phyloP scores from a whole-genome alignment of 1,139 yeast species.

The Scheffersomyces parashehatae region DNA sequence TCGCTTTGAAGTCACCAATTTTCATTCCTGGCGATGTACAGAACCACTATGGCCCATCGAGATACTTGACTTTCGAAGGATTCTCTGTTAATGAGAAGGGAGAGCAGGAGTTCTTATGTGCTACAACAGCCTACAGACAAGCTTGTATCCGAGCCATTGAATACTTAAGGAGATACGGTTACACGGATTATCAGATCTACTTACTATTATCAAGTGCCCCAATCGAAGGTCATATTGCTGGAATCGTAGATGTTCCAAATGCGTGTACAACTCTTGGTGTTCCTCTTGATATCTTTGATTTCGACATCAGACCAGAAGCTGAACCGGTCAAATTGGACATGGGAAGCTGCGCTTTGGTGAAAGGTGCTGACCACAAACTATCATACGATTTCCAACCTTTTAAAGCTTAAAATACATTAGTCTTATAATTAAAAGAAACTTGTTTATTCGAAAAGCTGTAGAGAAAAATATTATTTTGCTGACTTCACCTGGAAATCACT shows the following conservation, averaged over 20 bases:
- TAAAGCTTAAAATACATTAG: not conserved
- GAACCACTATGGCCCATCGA: constrained; percentile 45
- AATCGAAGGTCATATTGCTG: constrained; percentile 52
- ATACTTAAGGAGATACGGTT: constrained; percentile 48
- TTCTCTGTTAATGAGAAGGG: constrained; percentile 50
- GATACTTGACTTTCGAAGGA: constrained; percentile 54
- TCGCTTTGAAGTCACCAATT: constrained; percentile 46
- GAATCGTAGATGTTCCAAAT: constrained; percentile 53
- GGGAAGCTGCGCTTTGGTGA: constrained; percentile 41
- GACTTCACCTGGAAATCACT: not conserved
- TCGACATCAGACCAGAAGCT: constrained; percentile 46
- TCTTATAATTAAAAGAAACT: not conserved
- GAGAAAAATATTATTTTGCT: not conserved
- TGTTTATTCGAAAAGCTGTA: not conserved
- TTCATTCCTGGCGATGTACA: constrained; percentile 50
- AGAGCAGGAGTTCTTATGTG: constrained; percentile 42
- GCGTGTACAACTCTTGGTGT: constrained; percentile 52
- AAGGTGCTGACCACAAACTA: constrained; percentile 14
- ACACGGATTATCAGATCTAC: constrained; percentile 51
- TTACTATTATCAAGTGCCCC: constrained; percentile 48
- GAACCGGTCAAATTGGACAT: constrained; percentile 20
- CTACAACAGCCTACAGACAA: constrained; percentile 51
- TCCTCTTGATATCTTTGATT: constrained; percentile 53
- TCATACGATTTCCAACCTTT: constrained; percentile 9
- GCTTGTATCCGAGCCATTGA: constrained; percentile 51